These are phyloP conservation scores for Colletotrichum costaricense DNA, from an alignment of 2,329 filamentous ascomycete genomes.

Conservation along the genomic window DNA sequence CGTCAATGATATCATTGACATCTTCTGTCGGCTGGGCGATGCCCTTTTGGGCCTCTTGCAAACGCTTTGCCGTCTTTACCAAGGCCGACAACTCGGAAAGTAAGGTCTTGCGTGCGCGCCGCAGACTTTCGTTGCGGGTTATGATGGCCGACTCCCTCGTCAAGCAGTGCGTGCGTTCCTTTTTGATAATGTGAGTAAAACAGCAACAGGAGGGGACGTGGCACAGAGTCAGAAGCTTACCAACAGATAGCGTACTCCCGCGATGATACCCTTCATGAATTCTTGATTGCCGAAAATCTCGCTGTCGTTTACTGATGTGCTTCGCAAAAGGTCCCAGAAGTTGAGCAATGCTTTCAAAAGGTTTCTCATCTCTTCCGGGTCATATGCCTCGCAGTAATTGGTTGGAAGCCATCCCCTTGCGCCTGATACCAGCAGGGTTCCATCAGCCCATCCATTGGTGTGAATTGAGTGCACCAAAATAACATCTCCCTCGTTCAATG, in stretches of 20 bases:
- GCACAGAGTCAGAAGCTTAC: conserved; percentile 64
- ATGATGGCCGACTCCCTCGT: conserved; percentile 84
- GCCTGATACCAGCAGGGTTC: conserved; percentile 86
- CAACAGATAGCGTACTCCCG: conserved; percentile 88
- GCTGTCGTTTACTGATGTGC: conserved; percentile 79
- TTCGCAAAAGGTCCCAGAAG: conserved; percentile 91
- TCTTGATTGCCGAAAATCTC: conserved; percentile 90
- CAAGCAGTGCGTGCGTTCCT: conserved; percentile 91
- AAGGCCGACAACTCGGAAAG: conserved; percentile 90
- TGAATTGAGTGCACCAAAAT: conserved; percentile 96
- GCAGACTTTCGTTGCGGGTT: conserved; percentile 78
- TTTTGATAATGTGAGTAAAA: conserved; percentile 18
- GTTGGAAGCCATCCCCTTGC: conserved; percentile 95
- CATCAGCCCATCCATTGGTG: conserved; percentile 98
- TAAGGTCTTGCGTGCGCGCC: conserved; percentile 85
- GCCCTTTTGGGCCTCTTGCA: conserved; percentile 78
- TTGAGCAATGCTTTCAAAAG: conserved; percentile 88
- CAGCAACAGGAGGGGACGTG: no score
- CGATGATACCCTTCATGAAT: conserved; percentile 93
- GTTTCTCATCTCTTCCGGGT: conserved; percentile 86
- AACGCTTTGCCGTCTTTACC: conserved; percentile 86
- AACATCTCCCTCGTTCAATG: conserved; percentile 90
- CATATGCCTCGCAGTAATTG: conserved; percentile 97
- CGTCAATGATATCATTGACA: conserved; percentile 83
- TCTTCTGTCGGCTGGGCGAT: conserved; percentile 61